Evolutionary conservation across 139 green algal species (phyloP), one percentile per base, ranked within the genome.

Genomic region (Yamagishiella unicocca): DNA sequence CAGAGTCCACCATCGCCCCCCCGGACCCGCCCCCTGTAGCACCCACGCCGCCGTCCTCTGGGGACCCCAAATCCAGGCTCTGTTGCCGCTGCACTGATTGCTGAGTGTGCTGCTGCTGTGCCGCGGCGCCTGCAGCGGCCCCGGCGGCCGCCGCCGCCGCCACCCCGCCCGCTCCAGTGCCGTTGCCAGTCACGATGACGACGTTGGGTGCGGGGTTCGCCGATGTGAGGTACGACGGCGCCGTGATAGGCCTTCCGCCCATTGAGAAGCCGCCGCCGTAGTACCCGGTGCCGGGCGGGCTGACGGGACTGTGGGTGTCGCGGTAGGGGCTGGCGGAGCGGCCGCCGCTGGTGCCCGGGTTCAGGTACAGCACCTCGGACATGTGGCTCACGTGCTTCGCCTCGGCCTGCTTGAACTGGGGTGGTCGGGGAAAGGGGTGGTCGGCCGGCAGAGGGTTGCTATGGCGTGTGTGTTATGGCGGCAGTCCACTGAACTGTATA

Each of bases 361-460:
- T 64, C 27, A 86, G 80, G 45, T 55, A 77, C 1, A 86, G 42
- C 21, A 77, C 64, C n/a, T 86, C 80, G 31, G 80, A 86, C 62
- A 86, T 78, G 19, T 67, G 43, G 43, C 25, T 77, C 31, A 42
- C 80, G 80, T 86, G 80, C 21, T 77, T 33, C 17, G 19, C 62
- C 80, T 86, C 80, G 7, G 62, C 62, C 29, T 43, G 62, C 61
- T 86, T 86, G 62, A 86, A 86, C 80, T 86, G 66, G 24, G 75
- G n/a, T n/a, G 45, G 45, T 8, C 12, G n/a, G 45, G 3, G 45
- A 7, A 33, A n/a, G 73, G 17, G 22, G 71, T 27, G 42, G 42
- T 40, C 27, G 27, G 70, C n/a, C n/a, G n/a, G n/a, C n/a, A n/a
- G n/a, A n/a, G n/a, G n/a, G n/a, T n/a, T n/a, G n/a, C n/a, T n/a